phyloP scores from a whole-genome alignment of 768 basidiomycete species.

The Tulasnella sp. region DNA sequence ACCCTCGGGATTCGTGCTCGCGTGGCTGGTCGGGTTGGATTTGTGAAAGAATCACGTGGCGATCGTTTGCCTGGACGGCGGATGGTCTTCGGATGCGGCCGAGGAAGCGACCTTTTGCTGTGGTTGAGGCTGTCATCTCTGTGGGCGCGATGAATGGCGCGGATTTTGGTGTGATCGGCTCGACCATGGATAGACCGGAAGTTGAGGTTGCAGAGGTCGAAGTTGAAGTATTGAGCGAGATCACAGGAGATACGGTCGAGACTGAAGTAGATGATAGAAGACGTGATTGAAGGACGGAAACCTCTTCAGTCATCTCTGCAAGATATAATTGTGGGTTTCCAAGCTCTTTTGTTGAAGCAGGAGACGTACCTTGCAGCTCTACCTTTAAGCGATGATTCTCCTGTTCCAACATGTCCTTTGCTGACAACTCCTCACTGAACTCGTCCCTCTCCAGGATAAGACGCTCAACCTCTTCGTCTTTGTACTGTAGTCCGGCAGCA shows the following conservation, averaged over 20 bases:
- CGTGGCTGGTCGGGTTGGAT: not conserved
- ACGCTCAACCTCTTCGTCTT: slow-evolving; percentile 32
- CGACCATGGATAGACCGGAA: not conserved
- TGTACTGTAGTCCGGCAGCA: slow-evolving; percentile 18
- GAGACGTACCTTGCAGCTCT: slow-evolving; percentile 31
- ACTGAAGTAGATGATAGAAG: not conserved
- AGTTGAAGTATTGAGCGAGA: not conserved
- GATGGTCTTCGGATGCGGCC: not conserved
- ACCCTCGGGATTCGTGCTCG: not conserved
- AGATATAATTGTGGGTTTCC: too few relatives aligned
- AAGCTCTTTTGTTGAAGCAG: too few relatives aligned
- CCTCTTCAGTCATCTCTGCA: not conserved
- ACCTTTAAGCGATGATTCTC: slow-evolving; percentile 34
- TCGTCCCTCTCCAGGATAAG: slow-evolving; percentile 36
- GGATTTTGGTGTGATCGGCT: not conserved
- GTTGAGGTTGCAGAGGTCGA: not conserved
- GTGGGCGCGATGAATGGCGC: not conserved
- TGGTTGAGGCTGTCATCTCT: not conserved
- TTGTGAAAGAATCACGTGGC: not conserved
- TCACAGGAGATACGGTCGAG: not conserved
- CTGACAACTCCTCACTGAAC: slow-evolving; percentile 35
- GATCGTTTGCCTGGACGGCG: not conserved
- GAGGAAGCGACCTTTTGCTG: not conserved
- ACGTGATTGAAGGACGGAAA: not conserved
- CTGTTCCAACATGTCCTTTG: slow-evolving; percentile 31